Base-by-base conservation (phyloP, 352 stramenopile species). In the Globisporangium emineosum region DNA sequence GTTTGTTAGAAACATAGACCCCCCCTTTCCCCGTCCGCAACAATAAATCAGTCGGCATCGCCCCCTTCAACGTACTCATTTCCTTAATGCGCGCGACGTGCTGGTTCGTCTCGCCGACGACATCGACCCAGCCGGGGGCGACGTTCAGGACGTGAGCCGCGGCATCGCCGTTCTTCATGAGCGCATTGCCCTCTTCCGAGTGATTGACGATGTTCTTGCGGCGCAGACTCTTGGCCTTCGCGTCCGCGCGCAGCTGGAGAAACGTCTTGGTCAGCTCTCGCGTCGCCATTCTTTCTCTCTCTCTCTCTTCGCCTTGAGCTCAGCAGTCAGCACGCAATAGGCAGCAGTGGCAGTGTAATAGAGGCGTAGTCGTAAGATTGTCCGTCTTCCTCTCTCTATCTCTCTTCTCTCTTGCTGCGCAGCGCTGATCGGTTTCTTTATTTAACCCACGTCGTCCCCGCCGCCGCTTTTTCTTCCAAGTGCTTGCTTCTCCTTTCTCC, bases 151-250 rank as follows among this genome's bases (percentile, higher is more conserved):
- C 69, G 21, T 70, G 72, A 10, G 71, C 71, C 21, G 66, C 68
- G 51, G 78, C 64, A 19, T 79, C 69, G 17, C 82, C 68, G 57
- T 76, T 89, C 68, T 83, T 78, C 62, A 90, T 88, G 37, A 93
- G 75, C 64, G 77, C 83, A 64, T 86, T 68, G 62, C 72, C 80
- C 57, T 91, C 82, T 23, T 91, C 81, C 32, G 70, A 72, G 60
- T 88, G 79, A 66, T 73, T 77, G 60, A 88, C 78, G 65, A 95
- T 95, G 69, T 95, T 92, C 70, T 90, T 90, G 53, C 86, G 86
- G 61, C 86, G 81, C 66, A 91, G 75, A 27, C 86, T 89, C 69
- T 92, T 95, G 65, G 83, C 84, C 69, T 92, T 93, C 62, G 83
- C 84, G 68, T 93, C 79, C 40, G 72, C 75, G 33, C 86, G 83